These are phyloP conservation scores for Xylogone sp. DNA, from an alignment of 2,329 filamentous ascomycete genomes.

Conservation along the genomic window DNA sequence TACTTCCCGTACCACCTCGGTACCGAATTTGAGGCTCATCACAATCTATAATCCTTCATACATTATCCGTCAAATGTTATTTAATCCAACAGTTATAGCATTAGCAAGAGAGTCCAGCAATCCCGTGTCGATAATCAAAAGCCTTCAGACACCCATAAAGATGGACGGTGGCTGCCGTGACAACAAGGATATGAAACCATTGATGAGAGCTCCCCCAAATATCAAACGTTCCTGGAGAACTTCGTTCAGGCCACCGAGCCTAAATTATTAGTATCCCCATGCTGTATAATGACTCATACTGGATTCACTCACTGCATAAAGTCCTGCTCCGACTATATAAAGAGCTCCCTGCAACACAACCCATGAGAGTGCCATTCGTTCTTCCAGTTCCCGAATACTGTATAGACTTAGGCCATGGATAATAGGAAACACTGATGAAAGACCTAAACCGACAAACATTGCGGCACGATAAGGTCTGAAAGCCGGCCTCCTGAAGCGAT, in stretches of 20 bases:
- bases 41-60: no score
- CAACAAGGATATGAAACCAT: conserved; percentile 88
- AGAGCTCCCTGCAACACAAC: conserved; percentile 74
- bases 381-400: conserved; percentile 61
- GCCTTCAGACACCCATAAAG: conserved; percentile 76
- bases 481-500: conserved; percentile 76
- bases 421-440: conserved; percentile 80
- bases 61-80: no score
- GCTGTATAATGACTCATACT: not conserved
- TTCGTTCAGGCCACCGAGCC: conserved; percentile 79
- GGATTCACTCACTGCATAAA: conserved; percentile 69
- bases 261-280: conserved; percentile 31
- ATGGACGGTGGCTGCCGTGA: conserved; percentile 78
- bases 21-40: no score
- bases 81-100: not conserved
- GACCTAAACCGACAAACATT: conserved; percentile 86
- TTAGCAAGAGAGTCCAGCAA: conserved; percentile 11
- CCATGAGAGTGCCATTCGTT: conserved; percentile 77
- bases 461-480: conserved; percentile 82
- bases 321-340: conserved; percentile 79
- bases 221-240: conserved; percentile 75
- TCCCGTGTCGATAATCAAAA: conserved; percentile 78
- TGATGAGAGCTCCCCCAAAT: conserved; percentile 93
- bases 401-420: conserved; percentile 69
- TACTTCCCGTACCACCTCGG: no score